phyloP scores from a whole-genome alignment of 2,329 filamentous ascomycete genomes.

The Chaetomiaceae sp. region DNA sequence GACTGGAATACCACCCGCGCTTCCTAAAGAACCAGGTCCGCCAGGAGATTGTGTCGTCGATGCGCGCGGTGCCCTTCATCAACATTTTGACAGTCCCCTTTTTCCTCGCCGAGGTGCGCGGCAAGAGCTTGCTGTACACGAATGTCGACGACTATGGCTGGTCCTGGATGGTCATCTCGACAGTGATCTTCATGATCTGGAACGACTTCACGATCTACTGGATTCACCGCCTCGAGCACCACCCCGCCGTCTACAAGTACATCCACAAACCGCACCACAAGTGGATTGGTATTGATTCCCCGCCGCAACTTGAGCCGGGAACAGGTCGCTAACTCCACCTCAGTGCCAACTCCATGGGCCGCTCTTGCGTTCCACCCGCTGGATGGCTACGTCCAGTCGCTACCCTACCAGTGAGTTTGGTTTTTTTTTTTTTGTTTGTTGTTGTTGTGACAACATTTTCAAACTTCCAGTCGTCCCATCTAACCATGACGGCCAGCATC shows the following conservation, averaged over 20 bases:
- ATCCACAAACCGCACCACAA: constrained; percentile 48
- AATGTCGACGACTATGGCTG: constrained; percentile 38
- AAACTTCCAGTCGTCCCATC: too few relatives aligned
- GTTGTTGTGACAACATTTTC: too few relatives aligned
- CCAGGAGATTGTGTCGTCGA: constrained; percentile 41
- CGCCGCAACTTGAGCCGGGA: too few relatives aligned
- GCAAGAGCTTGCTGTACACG: constrained; percentile 41
- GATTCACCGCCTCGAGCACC: constrained; percentile 45
- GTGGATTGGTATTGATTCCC: constrained; percentile 48
- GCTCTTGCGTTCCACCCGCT: constrained; percentile 46
- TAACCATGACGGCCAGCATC: too few relatives aligned
- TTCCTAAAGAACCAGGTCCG: constrained; percentile 46
- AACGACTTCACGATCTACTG: constrained; percentile 46
- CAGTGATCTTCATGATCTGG: constrained; percentile 41
- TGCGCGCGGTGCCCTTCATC: constrained; percentile 42
- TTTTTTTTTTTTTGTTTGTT: not conserved
- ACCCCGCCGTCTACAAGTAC: constrained; percentile 44
- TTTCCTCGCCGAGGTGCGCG: constrained; percentile 46
- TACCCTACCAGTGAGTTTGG: constrained; percentile 42
- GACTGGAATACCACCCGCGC: constrained; percentile 43
- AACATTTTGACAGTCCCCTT: constrained; percentile 42
- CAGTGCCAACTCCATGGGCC: constrained; percentile 45
- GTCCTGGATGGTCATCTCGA: constrained; percentile 37
- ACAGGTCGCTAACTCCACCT: not conserved
- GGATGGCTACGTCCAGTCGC: constrained; percentile 43